Percentiles rank a stretch among this genome's conserved stretches.
phyloP scores from a whole-genome alignment of 257 asterid genomes.

The Eustoma russellianum region DNA sequence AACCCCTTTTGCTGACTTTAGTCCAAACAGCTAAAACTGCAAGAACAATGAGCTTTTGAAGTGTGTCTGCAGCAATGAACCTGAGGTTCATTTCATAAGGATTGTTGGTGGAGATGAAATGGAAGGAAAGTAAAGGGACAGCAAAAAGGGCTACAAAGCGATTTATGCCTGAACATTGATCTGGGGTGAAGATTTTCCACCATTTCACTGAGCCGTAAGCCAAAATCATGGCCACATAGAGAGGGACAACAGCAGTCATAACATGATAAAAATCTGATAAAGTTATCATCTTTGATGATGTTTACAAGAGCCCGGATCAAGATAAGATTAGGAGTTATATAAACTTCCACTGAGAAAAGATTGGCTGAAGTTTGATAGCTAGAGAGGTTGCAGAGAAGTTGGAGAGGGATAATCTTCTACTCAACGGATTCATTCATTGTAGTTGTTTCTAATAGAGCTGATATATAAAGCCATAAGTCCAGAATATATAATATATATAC shows the following conservation, averaged over 20 bases:
- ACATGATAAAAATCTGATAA: slow-evolving; percentile 67
- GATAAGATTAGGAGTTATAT: slow-evolving; percentile 4
- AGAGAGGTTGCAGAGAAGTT: slow-evolving; percentile 2
- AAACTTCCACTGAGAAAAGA: no score
- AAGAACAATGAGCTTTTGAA: slow-evolving; percentile 65
- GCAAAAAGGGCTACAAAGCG: slow-evolving; percentile 88
- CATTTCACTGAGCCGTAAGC: slow-evolving; percentile 92
- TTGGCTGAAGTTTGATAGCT: neutral
- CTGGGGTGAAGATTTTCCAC: slow-evolving; percentile 93
- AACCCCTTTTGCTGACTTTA: slow-evolving; percentile 39
- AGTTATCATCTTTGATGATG: slow-evolving; percentile 38
- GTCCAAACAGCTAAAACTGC: slow-evolving; percentile 50
- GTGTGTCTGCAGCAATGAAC: slow-evolving; percentile 82
- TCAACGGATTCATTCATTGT: no score
- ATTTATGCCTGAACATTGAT: slow-evolving; percentile 90
- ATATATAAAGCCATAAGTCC: no score
- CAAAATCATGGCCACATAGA: slow-evolving; percentile 79
- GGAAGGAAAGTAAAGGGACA: slow-evolving; percentile 82
- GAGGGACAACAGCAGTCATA: slow-evolving; percentile 89
- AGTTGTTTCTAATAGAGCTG: neutral
- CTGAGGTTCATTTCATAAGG: slow-evolving; percentile 74
- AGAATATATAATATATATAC: no score
- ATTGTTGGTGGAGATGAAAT: slow-evolving; percentile 68
- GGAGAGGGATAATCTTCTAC: neutral
- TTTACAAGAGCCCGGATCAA: slow-evolving; percentile 20